Percentiles rank a stretch among this genome's conserved stretches.
These are phyloP conservation scores for Cyamopsis tetragonoloba DNA, from an alignment of 306 rosid species.

Conservation along the genomic window DNA sequence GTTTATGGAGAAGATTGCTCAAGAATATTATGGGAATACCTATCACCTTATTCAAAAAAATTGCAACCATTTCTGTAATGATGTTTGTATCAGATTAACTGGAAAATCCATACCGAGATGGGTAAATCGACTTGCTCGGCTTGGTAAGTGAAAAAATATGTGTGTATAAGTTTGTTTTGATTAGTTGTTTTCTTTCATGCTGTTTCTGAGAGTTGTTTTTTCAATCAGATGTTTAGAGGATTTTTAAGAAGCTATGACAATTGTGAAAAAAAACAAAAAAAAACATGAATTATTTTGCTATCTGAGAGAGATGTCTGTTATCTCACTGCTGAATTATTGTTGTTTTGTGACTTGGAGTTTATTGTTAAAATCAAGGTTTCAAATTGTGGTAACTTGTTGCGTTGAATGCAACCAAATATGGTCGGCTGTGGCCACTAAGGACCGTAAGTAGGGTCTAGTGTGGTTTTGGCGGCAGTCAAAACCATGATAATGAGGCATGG, in stretches of 20 bases:
- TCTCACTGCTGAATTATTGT: not conserved
- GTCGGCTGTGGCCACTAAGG: no score
- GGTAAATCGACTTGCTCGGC: conserved; percentile 92
- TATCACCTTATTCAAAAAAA: conserved; percentile 87
- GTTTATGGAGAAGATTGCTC: conserved; percentile 76
- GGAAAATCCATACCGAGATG: conserved; percentile 76
- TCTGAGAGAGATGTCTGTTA: not conserved
- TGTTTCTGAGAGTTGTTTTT: not conserved
- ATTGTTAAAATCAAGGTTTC: no score
- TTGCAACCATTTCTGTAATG: conserved; percentile 90
- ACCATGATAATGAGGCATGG: no score
- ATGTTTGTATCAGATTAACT: conserved; percentile 53
- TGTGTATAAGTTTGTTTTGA: not conserved
- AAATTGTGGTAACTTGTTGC: no score
- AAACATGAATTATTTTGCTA: not conserved
- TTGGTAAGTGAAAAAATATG: conserved; percentile 68
- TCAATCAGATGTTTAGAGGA: not conserved
- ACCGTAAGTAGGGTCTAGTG: no score
- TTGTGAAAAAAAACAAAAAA: not conserved
- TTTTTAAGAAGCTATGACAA: not conserved
- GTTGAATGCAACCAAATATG: no score
- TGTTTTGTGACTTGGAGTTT: no score
- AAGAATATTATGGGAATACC: conserved; percentile 63
- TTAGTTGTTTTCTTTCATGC: conserved; percentile 4
- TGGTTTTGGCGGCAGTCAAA: no score